Conservation (phyloP, 2,329 filamentous ascomycete genomes). For the Fusarium setosum region DNA sequence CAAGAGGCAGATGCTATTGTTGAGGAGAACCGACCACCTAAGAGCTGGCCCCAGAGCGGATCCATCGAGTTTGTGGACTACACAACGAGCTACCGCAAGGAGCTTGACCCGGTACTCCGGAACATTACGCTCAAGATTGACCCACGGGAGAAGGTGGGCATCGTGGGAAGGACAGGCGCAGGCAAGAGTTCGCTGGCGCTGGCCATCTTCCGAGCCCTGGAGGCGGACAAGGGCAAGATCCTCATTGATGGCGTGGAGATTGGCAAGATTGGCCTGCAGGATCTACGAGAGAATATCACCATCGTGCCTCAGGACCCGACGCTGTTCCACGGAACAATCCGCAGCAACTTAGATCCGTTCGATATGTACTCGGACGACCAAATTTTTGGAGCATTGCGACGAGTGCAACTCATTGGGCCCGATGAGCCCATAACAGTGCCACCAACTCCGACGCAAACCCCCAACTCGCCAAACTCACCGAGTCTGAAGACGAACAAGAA, state of each 20-base stretch:
- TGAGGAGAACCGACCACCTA: conserved; percentile 79
- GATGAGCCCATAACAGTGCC: conserved; percentile 57
- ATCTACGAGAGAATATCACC: conserved; percentile 92
- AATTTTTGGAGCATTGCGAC: conserved; percentile 85
- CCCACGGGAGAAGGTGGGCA: conserved; percentile 91
- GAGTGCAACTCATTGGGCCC: conserved; percentile 85
- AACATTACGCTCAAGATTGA: conserved; percentile 88
- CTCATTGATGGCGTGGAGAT: conserved; percentile 93
- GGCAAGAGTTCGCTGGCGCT: conserved; percentile 96
- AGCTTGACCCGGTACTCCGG: conserved; percentile 88
- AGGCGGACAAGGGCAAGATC: conserved; percentile 91
- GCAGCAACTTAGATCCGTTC: conserved; percentile 95
- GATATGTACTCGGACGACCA: conserved; percentile 88
- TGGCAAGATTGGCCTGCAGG: conserved; percentile 88
- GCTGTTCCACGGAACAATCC: conserved; percentile 90
- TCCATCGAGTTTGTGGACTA: conserved; percentile 90
- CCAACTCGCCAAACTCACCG: conserved; percentile 41
- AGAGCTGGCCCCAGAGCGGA: conserved; percentile 87
- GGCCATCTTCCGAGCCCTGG: conserved; percentile 91
- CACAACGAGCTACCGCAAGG: conserved; percentile 87
- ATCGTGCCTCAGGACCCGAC: conserved; percentile 98
- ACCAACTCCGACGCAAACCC: conserved; percentile 40
- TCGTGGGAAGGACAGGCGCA: conserved; percentile 94
- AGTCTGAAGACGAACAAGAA: conserved; percentile 84
- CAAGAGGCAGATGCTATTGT: conserved; percentile 87